Conservation (phyloP, 2,329 filamentous ascomycete species). For the Botryotinia convoluta region DNA sequence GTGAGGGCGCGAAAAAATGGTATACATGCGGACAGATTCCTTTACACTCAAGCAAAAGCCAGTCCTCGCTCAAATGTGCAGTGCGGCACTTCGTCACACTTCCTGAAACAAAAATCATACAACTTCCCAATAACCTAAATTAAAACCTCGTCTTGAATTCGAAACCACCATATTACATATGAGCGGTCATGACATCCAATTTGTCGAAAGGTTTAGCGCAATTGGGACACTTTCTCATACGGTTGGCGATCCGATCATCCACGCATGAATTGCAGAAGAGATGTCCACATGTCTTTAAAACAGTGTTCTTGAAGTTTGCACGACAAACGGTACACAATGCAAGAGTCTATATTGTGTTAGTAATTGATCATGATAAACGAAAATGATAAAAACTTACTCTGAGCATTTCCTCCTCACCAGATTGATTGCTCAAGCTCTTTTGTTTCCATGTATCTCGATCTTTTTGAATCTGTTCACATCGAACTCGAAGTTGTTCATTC, state of each 20-base stretch:
- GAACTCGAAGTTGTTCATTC: slow-evolving; percentile 73
- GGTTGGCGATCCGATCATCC: slow-evolving; percentile 82
- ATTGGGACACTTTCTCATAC: slow-evolving; percentile 91
- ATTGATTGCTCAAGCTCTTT: slow-evolving; percentile 77
- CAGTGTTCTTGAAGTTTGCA: slow-evolving; percentile 89
- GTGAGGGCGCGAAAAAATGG: slow-evolving; percentile 18
- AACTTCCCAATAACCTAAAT: slow-evolving; percentile 15
- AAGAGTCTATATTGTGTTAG: slow-evolving; percentile 56
- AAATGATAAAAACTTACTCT: slow-evolving; percentile 60
- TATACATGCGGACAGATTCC: slow-evolving; percentile 17
- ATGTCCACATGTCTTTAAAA: slow-evolving; percentile 90
- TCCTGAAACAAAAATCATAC: slow-evolving; percentile 18
- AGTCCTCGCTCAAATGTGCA: slow-evolving; percentile 31
- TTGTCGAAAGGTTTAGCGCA: slow-evolving; percentile 90
- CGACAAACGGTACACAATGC: slow-evolving; percentile 91
- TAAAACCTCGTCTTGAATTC: slow-evolving; percentile 21
- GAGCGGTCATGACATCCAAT: slow-evolving; percentile 79
- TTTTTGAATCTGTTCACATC: slow-evolving; percentile 75
- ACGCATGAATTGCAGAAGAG: slow-evolving; percentile 91
- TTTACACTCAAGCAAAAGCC: slow-evolving; percentile 24
- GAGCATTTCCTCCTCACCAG: slow-evolving; percentile 79
- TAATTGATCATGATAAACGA: slow-evolving; percentile 25
- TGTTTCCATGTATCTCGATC: slow-evolving; percentile 83
- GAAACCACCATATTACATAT: slow-evolving; percentile 42
- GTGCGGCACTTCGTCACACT: slow-evolving; percentile 19